Conservation (phyloP, 208 protist species). For the Zelonia costaricensis region DNA sequence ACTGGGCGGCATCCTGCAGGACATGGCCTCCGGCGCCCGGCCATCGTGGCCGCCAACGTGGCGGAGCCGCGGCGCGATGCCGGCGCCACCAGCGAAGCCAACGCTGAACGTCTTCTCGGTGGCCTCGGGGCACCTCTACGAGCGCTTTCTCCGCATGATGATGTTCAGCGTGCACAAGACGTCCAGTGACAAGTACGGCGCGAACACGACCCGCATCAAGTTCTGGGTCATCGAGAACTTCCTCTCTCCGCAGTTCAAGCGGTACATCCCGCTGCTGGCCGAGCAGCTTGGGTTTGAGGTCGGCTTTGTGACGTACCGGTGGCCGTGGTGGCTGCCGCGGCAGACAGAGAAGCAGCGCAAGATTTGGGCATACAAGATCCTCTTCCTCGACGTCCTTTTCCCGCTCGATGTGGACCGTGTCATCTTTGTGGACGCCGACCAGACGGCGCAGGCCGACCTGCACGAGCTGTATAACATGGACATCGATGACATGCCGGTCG, state of each 20-base stretch:
- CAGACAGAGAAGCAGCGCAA: conserved; percentile 98
- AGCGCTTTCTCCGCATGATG: conserved; percentile 99
- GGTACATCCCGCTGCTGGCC: conserved; percentile 87
- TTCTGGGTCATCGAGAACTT: conserved; percentile 99
- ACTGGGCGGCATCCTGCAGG: conserved; percentile 15
- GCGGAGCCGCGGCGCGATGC: not conserved
- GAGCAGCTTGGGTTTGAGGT: conserved; percentile 94
- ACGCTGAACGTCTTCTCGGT: conserved; percentile 99
- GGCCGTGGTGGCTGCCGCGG: conserved; percentile 96
- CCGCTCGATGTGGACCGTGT: conserved; percentile 95
- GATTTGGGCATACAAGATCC: conserved; percentile 99
- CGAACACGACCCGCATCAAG: conserved; percentile 93
- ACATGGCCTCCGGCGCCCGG: conserved; percentile 20
- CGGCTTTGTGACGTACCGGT: conserved; percentile 97
- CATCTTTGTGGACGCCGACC: conserved; percentile 99
- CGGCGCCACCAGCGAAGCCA: conserved; percentile 39
- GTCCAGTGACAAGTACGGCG: conserved; percentile 74
- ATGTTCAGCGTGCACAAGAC: conserved; percentile 96
- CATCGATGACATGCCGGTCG: conserved; percentile 92
- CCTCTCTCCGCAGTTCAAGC: conserved; percentile 97
- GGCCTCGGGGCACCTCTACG: conserved; percentile 98
- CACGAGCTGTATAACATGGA: conserved; percentile 98
- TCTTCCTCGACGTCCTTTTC: conserved; percentile 99
- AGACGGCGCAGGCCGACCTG: conserved; percentile 87
- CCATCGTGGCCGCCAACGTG: conserved; percentile 33